Evolutionary conservation across 345 rosid genomes (phyloP).

Genomic region (Arabidopsis arenosa): DNA sequence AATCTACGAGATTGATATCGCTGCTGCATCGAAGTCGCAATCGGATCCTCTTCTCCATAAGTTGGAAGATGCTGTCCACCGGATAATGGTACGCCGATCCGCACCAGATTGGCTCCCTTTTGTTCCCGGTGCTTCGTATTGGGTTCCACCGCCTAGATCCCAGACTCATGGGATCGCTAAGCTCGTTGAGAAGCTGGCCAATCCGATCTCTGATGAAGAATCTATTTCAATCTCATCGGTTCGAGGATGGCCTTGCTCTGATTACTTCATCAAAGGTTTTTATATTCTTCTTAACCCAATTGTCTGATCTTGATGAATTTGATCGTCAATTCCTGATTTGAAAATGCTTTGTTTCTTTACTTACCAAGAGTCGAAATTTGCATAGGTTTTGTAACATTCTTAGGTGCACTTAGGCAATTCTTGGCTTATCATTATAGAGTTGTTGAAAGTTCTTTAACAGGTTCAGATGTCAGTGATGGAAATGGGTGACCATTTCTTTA

Average conservation of each 20-base stretch:
- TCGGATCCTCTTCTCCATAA: constrained; percentile 71
- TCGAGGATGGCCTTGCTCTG: constrained; percentile 92
- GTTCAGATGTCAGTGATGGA: constrained; percentile 13
- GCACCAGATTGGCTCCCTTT: constrained; percentile 99
- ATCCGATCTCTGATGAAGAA: constrained; percentile 60
- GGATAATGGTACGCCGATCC: constrained; percentile 84
- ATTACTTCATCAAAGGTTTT: constrained; percentile 81
- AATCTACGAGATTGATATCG: constrained; percentile 40
- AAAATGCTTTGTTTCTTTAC: constrained; percentile 23
- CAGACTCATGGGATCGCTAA: constrained; percentile 72
- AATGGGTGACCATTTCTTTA: constrained; percentile 11
- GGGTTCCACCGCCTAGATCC: constrained; percentile 84
- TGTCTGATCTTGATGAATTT: background rate
- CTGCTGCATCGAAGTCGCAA: constrained; percentile 33
- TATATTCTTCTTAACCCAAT: background rate
- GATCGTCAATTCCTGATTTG: background rate
- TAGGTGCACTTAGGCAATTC: background rate
- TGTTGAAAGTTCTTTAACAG: constrained; percentile 18
- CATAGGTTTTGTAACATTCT: background rate
- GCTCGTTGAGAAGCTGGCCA: constrained; percentile 74
- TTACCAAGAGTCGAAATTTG: background rate
- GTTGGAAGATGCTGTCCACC: constrained; percentile 93
- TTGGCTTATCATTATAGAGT: background rate
- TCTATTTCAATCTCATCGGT: constrained; percentile 61
- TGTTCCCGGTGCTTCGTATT: constrained; percentile 88